Evolutionary conservation across 139 green algal genomes (phyloP).

Genomic region (Ettlia oleoabundans): DNA sequence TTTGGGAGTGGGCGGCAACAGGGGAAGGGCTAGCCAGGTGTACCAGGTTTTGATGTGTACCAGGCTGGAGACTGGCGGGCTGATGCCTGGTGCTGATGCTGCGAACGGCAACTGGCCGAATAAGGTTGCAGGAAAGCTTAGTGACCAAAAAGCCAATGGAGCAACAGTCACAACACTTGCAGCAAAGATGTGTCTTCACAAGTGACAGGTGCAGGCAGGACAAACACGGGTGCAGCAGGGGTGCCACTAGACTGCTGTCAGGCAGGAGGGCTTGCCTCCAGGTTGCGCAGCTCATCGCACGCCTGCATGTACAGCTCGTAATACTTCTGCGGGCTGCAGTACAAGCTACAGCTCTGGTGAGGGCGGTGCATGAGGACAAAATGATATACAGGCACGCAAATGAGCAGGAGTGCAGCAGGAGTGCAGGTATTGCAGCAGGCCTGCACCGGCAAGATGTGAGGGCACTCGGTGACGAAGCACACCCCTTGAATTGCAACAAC

Average conservation of each 20-base stretch:
- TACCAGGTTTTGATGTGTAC: no score
- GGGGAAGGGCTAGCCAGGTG: neutral
- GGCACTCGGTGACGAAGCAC: no score
- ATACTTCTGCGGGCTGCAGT: conserved; percentile 88
- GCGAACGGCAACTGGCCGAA: neutral
- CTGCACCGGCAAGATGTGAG: no score
- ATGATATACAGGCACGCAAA: neutral
- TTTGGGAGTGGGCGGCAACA: neutral
- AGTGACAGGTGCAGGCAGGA: neutral
- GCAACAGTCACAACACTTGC: neutral
- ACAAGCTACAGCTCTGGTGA: neutral
- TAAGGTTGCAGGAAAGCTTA: no score
- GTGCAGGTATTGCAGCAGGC: no score
- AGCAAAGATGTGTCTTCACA: no score
- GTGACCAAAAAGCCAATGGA: no score
- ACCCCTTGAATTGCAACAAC: no score
- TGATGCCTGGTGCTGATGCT: no score
- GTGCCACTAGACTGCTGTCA: neutral
- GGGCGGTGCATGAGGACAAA: neutral
- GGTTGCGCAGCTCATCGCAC: conserved; percentile 85
- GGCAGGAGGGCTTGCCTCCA: conserved; percentile 52
- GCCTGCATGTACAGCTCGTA: conserved; percentile 97
- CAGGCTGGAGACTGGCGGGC: no score
- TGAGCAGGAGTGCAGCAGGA: neutral
- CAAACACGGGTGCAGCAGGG: neutral